Base-by-base conservation (phyloP, 257 asterid genomes). In the Solanum ossicruentum region DNA sequence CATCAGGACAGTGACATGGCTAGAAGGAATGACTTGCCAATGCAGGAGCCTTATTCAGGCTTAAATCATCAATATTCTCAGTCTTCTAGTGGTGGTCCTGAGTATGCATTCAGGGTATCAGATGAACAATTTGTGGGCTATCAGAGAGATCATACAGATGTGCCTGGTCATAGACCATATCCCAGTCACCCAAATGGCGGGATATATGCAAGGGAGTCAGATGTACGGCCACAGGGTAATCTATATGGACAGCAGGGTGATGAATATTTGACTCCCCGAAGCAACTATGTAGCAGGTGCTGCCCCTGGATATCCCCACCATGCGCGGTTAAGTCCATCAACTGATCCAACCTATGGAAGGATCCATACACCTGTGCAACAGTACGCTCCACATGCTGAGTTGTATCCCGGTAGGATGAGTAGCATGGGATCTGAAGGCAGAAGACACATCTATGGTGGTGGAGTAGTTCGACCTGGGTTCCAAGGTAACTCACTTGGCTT, bases 311-410 rank as follows among this genome's bases (percentile, higher is more conserved):
- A 84, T 51, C 45, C 93, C 57, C 20, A 84, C 2, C 85, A 83
- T 21, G 77, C 77, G 21, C 28, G 28, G 60, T 58, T 43, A 45
- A 83, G 65, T 83, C 32, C 85, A 39, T 61, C 81, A 55, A 79
- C 80, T 2, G 55, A 63, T 75, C 21, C 91, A 45, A 28, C 66
- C 13, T 85, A 89, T 47, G 86, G 80, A 52, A 84, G 88, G 63
- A 83, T 82, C 85, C 86, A 61, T 60, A 65, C 89, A 8, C 89
- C 94, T 52, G 88, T 88, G 89, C 91, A 89, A 82, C 84, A 91
- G 10, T 93, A 95, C 60, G 89, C 94, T 21, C 87, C 95, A 81
- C 92, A 92, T 15, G 80, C 28, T 70, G 93, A 88, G 89, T 52
- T 86, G 36, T 84, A 91, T 85, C 88, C 80, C 60, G 16, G 83